These are phyloP conservation scores for Xylaria polymorpha DNA, from an alignment of 2,329 filamentous ascomycete species.

Conservation along the genomic window DNA sequence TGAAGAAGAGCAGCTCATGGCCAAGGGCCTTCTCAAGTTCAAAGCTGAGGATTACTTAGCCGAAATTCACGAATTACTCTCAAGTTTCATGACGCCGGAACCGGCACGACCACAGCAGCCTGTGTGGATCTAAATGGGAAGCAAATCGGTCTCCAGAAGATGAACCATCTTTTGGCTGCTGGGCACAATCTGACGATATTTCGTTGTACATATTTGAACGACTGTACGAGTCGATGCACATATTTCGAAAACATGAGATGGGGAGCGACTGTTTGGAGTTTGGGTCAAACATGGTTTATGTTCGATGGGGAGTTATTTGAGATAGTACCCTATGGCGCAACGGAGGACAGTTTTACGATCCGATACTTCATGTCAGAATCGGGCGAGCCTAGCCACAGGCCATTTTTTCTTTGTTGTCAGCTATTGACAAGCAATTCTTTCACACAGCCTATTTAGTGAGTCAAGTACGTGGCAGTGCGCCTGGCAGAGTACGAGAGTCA, in stretches of 20 bases:
- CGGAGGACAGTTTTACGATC: conserved; percentile 20
- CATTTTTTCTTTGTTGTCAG: conserved; percentile 30
- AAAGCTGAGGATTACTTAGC: conserved; percentile 83
- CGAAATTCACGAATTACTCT: conserved; percentile 79
- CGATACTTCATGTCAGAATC: conserved; percentile 1
- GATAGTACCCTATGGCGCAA: conserved; percentile 20
- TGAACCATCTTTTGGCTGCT: conserved; percentile 27
- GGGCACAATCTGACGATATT: conserved; percentile 43
- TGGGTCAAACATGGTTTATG: conserved; percentile 20
- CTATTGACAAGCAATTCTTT: neutral
- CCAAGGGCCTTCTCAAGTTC: conserved; percentile 78
- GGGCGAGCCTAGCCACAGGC: conserved; percentile 15
- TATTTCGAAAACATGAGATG: conserved; percentile 26
- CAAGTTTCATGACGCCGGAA: conserved; percentile 65
- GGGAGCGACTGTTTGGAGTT: conserved; percentile 33
- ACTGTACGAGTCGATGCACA: conserved; percentile 38
- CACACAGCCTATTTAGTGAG: conserved; percentile 7
- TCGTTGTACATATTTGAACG: conserved; percentile 52
- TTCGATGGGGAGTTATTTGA: conserved; percentile 18
- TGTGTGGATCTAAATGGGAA: conserved; percentile 61
- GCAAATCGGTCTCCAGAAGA: conserved; percentile 2
- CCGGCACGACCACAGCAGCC: conserved; percentile 49
- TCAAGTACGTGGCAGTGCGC: neutral
- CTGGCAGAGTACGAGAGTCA: neutral
- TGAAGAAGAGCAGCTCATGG: conserved; percentile 76